Evolutionary conservation across 1,284 basidiomycete genomes (phyloP), one percentile per base, ranked within the genome.

Genomic region (Inonotus obliquus): DNA sequence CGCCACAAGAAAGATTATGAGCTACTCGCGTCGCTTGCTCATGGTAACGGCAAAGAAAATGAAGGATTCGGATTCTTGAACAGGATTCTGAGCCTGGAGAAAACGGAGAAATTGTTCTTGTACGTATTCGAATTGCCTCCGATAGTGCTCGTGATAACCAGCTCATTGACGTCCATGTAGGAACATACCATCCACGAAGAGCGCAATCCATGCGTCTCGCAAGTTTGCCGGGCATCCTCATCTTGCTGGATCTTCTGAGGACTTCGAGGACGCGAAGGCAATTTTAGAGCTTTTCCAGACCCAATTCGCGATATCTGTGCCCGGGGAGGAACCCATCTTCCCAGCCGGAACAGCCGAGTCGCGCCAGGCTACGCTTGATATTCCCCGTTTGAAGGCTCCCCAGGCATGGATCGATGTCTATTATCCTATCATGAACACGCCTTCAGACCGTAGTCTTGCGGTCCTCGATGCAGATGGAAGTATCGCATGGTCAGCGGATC

Each of bases 361-460:
- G 25, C 85, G 83, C 57, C 76, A 80, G 51, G 81, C 87, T 4
- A 91, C 87, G 4, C 77, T 88, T 7, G 72, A 72, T 19, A 77
- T 85, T 51, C 78, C 80, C 2, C 77, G 73, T 68, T 71, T 76
- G 47, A 72, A 62, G 27, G 71, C 71, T 35, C 86, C 90, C 0
- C 76, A 76, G 6, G 89, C 89, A 19, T 93, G 91, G 91, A 85
- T 92, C 63, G 87, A 91, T 68, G 77, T 80, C 51, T 95, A 95
- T 74, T 94, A 88, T 72, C 92, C 94, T 0, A 77, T 93, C 41
- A 76, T 95, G 76, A 92, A 94, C 73, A 89, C 83, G 1, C 85
- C 90, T 2, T 76, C 88, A 5, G 81, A 86, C 59, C 81, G 81
- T 59, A 79, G 77, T 58, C 73, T 92, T 1, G 78, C 85, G 59